A percentile compares a stretch with the other conserved stretches of the same genome.
Conservation (phyloP, 1,284 basidiomycete species). For the Cryptococcus neoformans region DNA sequence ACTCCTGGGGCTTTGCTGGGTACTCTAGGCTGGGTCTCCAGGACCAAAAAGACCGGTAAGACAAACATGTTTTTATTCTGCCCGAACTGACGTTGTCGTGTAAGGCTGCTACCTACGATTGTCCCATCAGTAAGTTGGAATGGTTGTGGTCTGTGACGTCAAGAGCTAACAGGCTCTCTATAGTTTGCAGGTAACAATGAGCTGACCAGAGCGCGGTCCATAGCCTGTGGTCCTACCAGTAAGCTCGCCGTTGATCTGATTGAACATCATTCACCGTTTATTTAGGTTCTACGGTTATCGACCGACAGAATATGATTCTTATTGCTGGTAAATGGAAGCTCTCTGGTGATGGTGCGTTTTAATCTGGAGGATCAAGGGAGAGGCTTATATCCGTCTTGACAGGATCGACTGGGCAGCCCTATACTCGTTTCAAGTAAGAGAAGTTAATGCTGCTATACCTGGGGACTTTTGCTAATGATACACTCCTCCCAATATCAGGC, state of each 20-base stretch:
- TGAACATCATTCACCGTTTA: conserved; percentile 1
- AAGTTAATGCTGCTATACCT: neutral
- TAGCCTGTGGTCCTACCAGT: conserved; percentile 77
- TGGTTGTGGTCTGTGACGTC: no score
- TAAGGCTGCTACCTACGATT: conserved; percentile 62
- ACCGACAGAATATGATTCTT: conserved; percentile 70
- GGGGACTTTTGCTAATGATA: neutral
- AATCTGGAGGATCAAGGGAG: neutral
- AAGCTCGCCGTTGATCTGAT: conserved; percentile 21
- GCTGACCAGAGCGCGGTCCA: conserved; percentile 60
- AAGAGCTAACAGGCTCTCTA: neutral
- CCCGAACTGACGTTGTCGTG: neutral
- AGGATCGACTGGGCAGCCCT: conserved; percentile 77
- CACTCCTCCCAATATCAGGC: conserved; percentile 48
- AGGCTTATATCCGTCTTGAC: neutral
- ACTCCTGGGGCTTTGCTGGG: conserved; percentile 63
- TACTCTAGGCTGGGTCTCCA: conserved; percentile 57
- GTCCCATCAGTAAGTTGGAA: conserved; percentile 62
- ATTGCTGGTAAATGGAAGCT: conserved; percentile 73
- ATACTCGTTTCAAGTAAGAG: conserved; percentile 61
- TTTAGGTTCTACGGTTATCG: conserved; percentile 67
- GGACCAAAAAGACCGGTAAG: conserved; percentile 69
- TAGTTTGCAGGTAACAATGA: conserved; percentile 71
- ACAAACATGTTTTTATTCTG: neutral
- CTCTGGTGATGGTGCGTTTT: conserved; percentile 72